phyloP scores from a whole-genome alignment of 106 monocot genomes.

The Alisma plantagoaquatica region DNA sequence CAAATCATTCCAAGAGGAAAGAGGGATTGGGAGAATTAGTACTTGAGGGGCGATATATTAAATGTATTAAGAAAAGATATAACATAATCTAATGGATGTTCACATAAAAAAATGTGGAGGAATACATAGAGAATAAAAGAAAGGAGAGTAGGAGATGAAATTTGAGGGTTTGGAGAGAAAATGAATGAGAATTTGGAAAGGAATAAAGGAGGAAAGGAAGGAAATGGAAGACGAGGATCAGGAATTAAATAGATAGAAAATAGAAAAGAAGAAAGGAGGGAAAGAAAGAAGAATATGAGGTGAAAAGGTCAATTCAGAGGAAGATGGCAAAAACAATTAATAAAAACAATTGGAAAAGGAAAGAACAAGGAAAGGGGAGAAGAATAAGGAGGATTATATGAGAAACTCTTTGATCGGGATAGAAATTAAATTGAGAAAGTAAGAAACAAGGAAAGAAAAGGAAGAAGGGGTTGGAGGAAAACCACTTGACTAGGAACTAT shows the following conservation, averaged over 20 bases:
- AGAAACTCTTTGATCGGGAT: background rate
- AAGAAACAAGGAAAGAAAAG: background rate
- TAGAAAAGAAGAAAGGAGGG: background rate
- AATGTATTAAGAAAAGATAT: no score
- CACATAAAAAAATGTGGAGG: no score
- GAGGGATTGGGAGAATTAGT: no score
- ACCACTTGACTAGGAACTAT: no score
- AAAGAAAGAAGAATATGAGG: background rate
- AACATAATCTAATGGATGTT: no score
- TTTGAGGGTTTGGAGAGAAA: background rate
- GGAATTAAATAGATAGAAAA: background rate
- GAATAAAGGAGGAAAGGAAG: background rate
- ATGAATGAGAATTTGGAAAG: background rate
- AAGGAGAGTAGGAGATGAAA: no score
- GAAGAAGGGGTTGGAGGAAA: background rate
- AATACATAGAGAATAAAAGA: no score
- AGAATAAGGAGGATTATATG: background rate
- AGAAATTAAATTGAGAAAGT: background rate
- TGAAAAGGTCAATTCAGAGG: background rate
- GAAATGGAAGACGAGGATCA: background rate
- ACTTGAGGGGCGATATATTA: no score
- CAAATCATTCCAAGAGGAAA: no score
- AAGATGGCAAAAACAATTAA: background rate
- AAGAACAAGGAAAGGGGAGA: background rate
- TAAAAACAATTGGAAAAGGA: background rate